Evolutionary conservation across 768 basidiomycete species (phyloP).

Genomic region (Mycena filopes): DNA sequence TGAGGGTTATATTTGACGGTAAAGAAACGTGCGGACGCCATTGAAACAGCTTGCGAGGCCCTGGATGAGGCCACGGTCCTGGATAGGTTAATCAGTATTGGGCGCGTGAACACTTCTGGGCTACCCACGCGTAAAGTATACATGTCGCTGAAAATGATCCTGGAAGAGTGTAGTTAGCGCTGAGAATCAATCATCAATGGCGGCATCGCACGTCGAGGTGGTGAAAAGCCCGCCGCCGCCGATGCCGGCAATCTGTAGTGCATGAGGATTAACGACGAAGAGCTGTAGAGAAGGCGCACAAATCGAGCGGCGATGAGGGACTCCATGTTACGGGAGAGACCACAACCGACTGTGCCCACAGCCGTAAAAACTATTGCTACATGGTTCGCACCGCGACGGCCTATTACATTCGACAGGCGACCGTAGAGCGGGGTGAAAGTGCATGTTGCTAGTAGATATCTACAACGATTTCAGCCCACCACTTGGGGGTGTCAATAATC

Average conservation of each 20-base stretch:
- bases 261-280: background rate
- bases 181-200: background rate
- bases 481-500: background rate
- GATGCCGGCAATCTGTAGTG: constrained; percentile 69
- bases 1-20: background rate
- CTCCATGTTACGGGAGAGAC: constrained; percentile 75
- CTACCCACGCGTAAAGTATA: constrained; percentile 73
- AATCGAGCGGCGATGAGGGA: constrained; percentile 79
- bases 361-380: constrained; percentile 69
- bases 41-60: constrained; percentile 78
- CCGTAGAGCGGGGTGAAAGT: constrained; percentile 90
- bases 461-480: constrained; percentile 35
- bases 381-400: constrained; percentile 75
- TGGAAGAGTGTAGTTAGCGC: constrained; percentile 36
- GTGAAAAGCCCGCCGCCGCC: constrained; percentile 85
- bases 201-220: constrained; percentile 66
- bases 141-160: constrained; percentile 86
- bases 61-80: constrained; percentile 80
- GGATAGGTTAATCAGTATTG: constrained; percentile 1
- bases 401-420: constrained; percentile 79
- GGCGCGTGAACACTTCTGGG: background rate
- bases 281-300: constrained; percentile 55
- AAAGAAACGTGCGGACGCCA: constrained; percentile 59
- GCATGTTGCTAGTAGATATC: constrained; percentile 82
- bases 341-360: constrained; percentile 75